These are phyloP conservation scores for Colletotrichum salicis DNA, from an alignment of 2,329 filamentous ascomycete species.

Conservation along the genomic window DNA sequence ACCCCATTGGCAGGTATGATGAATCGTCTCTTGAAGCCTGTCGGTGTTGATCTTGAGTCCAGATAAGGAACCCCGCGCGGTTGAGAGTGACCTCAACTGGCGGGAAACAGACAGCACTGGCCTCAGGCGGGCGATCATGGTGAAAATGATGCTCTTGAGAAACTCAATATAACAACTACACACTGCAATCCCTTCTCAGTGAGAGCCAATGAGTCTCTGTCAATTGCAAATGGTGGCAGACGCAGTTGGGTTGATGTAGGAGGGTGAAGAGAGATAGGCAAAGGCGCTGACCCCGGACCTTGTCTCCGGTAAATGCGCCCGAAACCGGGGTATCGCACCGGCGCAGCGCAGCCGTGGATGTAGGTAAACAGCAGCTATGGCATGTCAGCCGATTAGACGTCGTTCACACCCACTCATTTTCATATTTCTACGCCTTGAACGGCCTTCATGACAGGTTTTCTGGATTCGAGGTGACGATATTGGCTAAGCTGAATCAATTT, in stretches of 20 bases:
- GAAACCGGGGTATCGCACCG: not conserved
- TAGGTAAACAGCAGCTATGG: not conserved
- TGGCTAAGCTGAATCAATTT: not conserved
- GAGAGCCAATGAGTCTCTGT: not conserved
- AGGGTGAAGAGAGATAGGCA: conserved; percentile 14
- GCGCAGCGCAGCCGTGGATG: not conserved
- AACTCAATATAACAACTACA: not conserved
- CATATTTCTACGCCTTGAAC: not conserved
- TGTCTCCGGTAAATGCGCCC: conserved; percentile 6
- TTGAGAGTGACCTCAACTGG: conserved; percentile 17
- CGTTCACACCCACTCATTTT: not conserved
- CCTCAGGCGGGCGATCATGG: not conserved
- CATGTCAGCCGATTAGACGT: not conserved
- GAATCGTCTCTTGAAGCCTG: conserved; percentile 44
- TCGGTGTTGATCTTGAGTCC: conserved; percentile 43
- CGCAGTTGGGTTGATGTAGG: not conserved
- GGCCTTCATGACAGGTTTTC: not conserved
- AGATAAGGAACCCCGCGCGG: conserved; percentile 19
- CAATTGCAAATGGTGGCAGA: not conserved
- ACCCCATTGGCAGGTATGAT: conserved; percentile 47
- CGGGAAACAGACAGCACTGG: not conserved
- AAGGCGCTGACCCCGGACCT: not conserved
- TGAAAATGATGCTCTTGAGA: not conserved
- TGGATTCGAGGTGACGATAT: not conserved
- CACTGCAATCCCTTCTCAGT: no score